These are phyloP conservation scores for Knoxdaviesia capensis DNA, from an alignment of 2,329 filamentous ascomycete species.

Conservation along the genomic window DNA sequence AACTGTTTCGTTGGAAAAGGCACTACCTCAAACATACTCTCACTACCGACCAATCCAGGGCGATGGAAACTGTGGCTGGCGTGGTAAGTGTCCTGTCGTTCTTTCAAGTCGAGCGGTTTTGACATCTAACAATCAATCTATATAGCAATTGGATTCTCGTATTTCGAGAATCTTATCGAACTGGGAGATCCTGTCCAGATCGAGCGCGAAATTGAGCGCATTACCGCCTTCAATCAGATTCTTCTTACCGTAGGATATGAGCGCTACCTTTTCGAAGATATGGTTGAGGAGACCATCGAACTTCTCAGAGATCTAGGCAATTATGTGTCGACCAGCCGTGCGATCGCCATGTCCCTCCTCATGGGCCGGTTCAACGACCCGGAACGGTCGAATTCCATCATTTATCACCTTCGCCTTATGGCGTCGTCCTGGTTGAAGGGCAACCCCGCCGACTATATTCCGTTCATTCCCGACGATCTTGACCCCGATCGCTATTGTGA, in stretches of 20 bases:
- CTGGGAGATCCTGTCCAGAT: conserved; percentile 43
- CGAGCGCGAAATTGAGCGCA: conserved; percentile 48
- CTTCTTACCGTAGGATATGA: conserved; percentile 51
- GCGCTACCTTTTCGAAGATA: conserved; percentile 58
- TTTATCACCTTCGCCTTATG: conserved; percentile 70
- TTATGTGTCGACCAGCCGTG: conserved; percentile 34
- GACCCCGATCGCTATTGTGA: conserved; percentile 49
- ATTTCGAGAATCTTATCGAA: conserved; percentile 70
- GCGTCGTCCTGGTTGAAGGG: conserved; percentile 72
- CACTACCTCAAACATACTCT: conserved; percentile 64
- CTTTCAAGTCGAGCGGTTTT: background rate
- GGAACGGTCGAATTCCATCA: conserved; percentile 48
- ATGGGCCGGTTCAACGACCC: conserved; percentile 55
- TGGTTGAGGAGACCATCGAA: conserved; percentile 53
- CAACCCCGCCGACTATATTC: conserved; percentile 46
- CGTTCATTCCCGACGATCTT: conserved; percentile 43
- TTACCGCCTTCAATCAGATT: conserved; percentile 50
- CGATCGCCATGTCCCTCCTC: conserved; percentile 31
- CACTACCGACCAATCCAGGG: conserved; percentile 76
- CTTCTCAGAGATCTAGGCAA: conserved; percentile 44
- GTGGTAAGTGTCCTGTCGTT: conserved; percentile 43
- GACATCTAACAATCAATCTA: conserved; percentile 2
- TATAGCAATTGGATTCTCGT: conserved; percentile 75
- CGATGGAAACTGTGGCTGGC: conserved; percentile 93
- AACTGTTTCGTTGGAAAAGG: conserved; percentile 23